Evolutionary conservation across 2,329 filamentous ascomycete genomes (phyloP).

Genomic region (Botryosphaeria dothidea): DNA sequence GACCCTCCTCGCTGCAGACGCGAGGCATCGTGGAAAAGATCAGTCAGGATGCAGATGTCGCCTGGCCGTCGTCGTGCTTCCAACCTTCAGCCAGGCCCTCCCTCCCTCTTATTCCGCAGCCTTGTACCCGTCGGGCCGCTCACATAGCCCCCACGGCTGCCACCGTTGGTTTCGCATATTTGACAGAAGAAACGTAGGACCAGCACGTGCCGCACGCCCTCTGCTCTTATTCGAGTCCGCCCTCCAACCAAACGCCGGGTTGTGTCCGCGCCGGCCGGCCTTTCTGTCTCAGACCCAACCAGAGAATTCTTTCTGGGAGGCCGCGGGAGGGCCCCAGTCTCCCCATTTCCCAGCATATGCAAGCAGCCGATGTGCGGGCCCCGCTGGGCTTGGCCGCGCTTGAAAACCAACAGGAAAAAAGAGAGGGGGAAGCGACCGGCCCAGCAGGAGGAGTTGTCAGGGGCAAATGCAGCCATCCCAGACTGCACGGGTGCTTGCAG

Average conservation of each 20-base stretch:
- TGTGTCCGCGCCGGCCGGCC: background rate
- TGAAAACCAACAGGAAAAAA: background rate
- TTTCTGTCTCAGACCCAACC: slow-evolving; percentile 13
- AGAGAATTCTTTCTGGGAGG: background rate
- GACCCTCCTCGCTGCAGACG: slow-evolving; percentile 7
- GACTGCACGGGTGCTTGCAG: slow-evolving; percentile 9
- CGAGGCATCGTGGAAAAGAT: background rate
- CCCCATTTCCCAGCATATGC: background rate
- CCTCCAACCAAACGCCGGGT: background rate
- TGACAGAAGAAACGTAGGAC: background rate
- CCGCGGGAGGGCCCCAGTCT: background rate
- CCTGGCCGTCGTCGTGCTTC: slow-evolving; percentile 1
- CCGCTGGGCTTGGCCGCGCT: background rate
- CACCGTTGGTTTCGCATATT: background rate
- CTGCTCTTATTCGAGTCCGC: slow-evolving; percentile 8
- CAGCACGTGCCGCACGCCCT: slow-evolving; percentile 3
- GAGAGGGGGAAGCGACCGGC: background rate
- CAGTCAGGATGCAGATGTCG: background rate
- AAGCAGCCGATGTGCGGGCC: background rate
- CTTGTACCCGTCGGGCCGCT: slow-evolving; percentile 1
- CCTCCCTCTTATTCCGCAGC: background rate
- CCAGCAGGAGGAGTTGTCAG: slow-evolving; percentile 1
- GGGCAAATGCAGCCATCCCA: slow-evolving; percentile 5
- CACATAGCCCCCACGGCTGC: background rate
- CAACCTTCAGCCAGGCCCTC: background rate